Base-by-base conservation (phyloP, 495 filamentous ascomycete genomes). In the Margaritispora aquatica region DNA sequence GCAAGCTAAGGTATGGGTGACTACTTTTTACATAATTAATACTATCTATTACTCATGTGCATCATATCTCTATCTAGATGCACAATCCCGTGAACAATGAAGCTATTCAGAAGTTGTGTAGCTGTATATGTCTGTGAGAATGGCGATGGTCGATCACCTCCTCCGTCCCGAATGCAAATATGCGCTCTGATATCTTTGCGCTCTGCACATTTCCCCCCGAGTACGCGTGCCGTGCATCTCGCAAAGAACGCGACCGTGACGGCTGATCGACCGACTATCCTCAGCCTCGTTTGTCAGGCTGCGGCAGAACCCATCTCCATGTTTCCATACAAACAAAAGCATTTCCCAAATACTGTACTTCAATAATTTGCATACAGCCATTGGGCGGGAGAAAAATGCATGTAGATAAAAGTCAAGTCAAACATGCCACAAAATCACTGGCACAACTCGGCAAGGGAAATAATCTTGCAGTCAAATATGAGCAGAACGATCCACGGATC, bases 21-120 rank as follows among this genome's bases (percentile, higher is more conserved):
- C 38, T 17, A n/a, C 3, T 17, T 17, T 3, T 7, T 34, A 15
- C 29, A 34, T 15, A 34, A 34, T 34, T 34, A 34, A 34, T 34
- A 34, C n/a, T n/a, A n/a, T n/a, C n/a, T n/a, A n/a, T n/a, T n/a
- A n/a, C n/a, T n/a, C n/a, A n/a, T n/a, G n/a, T n/a, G n/a, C n/a
- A n/a, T n/a, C n/a, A n/a, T n/a, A n/a, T n/a, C n/a, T n/a, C n/a
- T n/a, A n/a, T n/a, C 36, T 44, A 34, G 34, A 56, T 36, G 54
- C 54, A 31, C 21, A 15, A 22, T 19, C 9, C 54, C 54, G 54
- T 31, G 47, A 46, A 59, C 29, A 59, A 52, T 51, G 26, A 41
- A 13, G 50, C 1, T 20, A 52, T 52, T 34, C 26, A 54, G 4
- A 22, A 8, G 22, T n/a, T n/a, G n/a, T n/a, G n/a, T n/a, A n/a